Conservation (phyloP, 768 basidiomycete species). For the Neoboletus magnificus region DNA sequence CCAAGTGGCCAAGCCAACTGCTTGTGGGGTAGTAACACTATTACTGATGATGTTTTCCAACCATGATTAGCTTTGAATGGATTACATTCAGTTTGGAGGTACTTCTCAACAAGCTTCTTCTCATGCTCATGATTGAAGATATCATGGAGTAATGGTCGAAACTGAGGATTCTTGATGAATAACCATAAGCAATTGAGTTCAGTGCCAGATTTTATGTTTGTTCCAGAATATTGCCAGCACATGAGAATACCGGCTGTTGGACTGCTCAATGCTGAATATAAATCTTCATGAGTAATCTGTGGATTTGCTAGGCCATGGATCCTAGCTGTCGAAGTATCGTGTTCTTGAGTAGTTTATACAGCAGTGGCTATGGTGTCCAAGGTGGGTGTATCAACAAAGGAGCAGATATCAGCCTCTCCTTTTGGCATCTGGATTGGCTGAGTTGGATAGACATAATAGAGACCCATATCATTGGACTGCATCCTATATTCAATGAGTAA, state of each 20-base stretch:
- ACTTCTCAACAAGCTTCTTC: slow-evolving; percentile 1
- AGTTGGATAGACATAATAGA: no score
- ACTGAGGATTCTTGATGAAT: slow-evolving; percentile 21
- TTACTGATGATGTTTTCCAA: slow-evolving; percentile 2
- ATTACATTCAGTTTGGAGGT: not conserved
- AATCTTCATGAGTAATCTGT: no score
- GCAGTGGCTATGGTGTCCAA: no score
- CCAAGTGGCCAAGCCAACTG: not conserved
- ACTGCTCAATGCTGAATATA: slow-evolving; percentile 16
- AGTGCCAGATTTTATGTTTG: slow-evolving; percentile 22
- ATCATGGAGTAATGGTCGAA: slow-evolving; percentile 5
- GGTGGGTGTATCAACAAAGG: no score
- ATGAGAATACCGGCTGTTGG: slow-evolving; percentile 25
- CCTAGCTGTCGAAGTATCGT: no score
- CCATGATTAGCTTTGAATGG: not conserved
- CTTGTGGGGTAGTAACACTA: not conserved
- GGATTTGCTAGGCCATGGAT: no score
- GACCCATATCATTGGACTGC: no score
- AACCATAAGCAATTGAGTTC: slow-evolving; percentile 29
- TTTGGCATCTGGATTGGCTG: no score
- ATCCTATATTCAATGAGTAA: no score
- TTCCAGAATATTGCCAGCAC: slow-evolving; percentile 31
- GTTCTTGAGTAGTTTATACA: no score
- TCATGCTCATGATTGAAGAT: slow-evolving; percentile 12
- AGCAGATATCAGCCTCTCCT: no score